Conservation (phyloP, 2,329 filamentous ascomycete species). For the Botrytis byssoidea region DNA sequence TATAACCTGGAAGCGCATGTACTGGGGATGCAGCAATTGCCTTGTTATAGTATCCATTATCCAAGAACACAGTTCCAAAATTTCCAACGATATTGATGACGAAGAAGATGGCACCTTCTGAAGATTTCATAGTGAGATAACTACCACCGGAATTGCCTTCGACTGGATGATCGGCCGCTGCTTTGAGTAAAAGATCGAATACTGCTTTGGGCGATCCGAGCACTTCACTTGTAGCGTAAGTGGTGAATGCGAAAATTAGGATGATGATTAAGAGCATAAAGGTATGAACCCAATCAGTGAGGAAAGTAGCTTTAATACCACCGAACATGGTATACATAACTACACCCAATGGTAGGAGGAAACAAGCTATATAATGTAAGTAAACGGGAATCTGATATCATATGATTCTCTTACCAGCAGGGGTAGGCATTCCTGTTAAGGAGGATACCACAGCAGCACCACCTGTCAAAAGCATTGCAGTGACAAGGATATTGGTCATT, state of each 20-base stretch:
- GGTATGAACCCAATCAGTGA: conserved; percentile 72
- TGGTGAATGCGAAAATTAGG: conserved; percentile 77
- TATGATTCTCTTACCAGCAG: conserved; percentile 51
- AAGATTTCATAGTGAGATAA: conserved; percentile 82
- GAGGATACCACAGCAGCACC: conserved; percentile 72
- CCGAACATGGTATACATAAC: conserved; percentile 74
- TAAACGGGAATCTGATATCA: background rate
- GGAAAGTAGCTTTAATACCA: conserved; percentile 83
- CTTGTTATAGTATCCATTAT: conserved; percentile 91
- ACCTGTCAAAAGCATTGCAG: conserved; percentile 83
- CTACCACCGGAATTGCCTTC: conserved; percentile 76
- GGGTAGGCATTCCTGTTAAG: conserved; percentile 71
- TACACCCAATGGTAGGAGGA: conserved; percentile 77
- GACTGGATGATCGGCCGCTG: conserved; percentile 69
- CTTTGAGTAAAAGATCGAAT: conserved; percentile 73
- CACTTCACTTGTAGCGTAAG: conserved; percentile 70
- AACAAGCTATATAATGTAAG: conserved; percentile 53
- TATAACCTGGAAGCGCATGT: conserved; percentile 83
- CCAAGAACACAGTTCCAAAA: conserved; percentile 75
- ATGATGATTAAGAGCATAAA: conserved; percentile 84
- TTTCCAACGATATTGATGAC: conserved; percentile 87
- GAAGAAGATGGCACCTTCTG: conserved; percentile 83
- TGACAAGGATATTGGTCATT: conserved; percentile 83
- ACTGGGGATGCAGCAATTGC: conserved; percentile 85
- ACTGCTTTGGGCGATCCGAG: conserved; percentile 75